A percentile compares a stretch with the other conserved stretches of the same genome.
These are phyloP conservation scores for Tephrocybe sp. DNA, from an alignment of 768 basidiomycete species.

Conservation along the genomic window DNA sequence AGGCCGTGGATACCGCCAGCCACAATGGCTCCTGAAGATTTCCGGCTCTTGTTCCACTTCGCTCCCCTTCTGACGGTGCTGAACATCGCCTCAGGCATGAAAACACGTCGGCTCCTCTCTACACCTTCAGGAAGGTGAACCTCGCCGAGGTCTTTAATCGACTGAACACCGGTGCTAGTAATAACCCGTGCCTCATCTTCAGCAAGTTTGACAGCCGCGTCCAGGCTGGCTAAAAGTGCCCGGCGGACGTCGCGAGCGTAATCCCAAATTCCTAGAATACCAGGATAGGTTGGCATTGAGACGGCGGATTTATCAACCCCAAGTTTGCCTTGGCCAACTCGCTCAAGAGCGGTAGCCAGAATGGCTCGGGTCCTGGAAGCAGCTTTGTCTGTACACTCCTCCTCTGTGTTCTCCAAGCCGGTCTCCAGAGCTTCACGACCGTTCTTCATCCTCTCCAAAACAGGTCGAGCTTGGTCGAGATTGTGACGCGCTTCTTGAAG, in stretches of 20 bases:
- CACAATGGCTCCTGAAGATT: slow-evolving; percentile 53
- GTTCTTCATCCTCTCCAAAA: slow-evolving; percentile 84
- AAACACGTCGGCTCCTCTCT: slow-evolving; percentile 77
- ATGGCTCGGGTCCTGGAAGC: slow-evolving; percentile 51
- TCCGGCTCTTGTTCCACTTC: slow-evolving; percentile 34
- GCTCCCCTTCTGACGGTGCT: slow-evolving; percentile 46
- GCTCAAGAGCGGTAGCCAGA: slow-evolving; percentile 68
- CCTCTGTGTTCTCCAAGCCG: slow-evolving; percentile 76
- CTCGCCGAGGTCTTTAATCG: slow-evolving; percentile 69
- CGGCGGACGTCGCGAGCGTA: slow-evolving; percentile 80
- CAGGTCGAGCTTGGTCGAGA: slow-evolving; percentile 66
- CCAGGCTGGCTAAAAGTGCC: slow-evolving; percentile 76
- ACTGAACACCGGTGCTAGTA: slow-evolving; percentile 62
- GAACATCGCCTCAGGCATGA: slow-evolving; percentile 99
- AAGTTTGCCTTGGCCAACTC: slow-evolving; percentile 72
- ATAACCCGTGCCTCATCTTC: slow-evolving; percentile 80
- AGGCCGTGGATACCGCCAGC: slow-evolving; percentile 80
- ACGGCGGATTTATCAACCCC: slow-evolving; percentile 47
- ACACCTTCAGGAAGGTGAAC: slow-evolving; percentile 77
- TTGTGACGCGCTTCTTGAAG: slow-evolving; percentile 68
- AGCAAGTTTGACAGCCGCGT: slow-evolving; percentile 72
- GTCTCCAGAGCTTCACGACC: slow-evolving; percentile 76
- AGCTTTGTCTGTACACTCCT: slow-evolving; percentile 58
- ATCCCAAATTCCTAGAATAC: slow-evolving; percentile 79
- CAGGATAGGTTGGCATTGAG: slow-evolving; percentile 77